Evolutionary conservation across 768 basidiomycete genomes (phyloP), one percentile per base, ranked within the genome.

Genomic region (Gyrodon lividus): DNA sequence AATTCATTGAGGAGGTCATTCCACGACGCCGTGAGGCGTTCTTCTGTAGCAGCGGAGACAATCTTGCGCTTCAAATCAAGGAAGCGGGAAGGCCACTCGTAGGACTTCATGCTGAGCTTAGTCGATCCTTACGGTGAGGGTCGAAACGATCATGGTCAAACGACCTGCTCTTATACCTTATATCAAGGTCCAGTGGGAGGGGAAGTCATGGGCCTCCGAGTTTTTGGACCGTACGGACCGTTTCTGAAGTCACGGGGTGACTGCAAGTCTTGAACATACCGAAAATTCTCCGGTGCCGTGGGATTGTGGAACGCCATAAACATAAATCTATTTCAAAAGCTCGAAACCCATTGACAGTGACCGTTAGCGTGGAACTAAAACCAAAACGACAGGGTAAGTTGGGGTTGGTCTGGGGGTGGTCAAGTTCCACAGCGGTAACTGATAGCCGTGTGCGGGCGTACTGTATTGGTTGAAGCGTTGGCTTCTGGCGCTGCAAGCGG

Each of bases 51-150:
- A 2, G 71, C 69, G 0, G 64, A 66, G 1, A 78, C 80, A 42
- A 88, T 81, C 54, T 81, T 71, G 41, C 71, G 71, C 67, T 88
- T 87, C 55, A 86, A 51, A 39, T 83, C 77, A 5, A 68, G 62
- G 57, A 85, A 84, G 38, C 77, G 83, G 34, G 76, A 26, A 10
- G 63, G 61, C 59, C 57, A 62, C 26, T 34, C 39, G 24, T 47
- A 43, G 7, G 22, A 38, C 31, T 55, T 31, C 5, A 68, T 61
- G 33, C 16, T 46, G 50, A 39, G 22, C 26, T 17, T 6, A 26
- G 38, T 41, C 41, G 41, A 42, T 34, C 39, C 9, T 28, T 7
- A 50, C 34, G 12, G 6, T 12, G 38, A 55, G 8, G 46, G 35
- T 39, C 43, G 7, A 34, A 13, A 34, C 20, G 8, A n/a, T 5